These are phyloP conservation scores for Aphanocladium album DNA, from an alignment of 2,329 filamentous ascomycete genomes.

Conservation along the genomic window DNA sequence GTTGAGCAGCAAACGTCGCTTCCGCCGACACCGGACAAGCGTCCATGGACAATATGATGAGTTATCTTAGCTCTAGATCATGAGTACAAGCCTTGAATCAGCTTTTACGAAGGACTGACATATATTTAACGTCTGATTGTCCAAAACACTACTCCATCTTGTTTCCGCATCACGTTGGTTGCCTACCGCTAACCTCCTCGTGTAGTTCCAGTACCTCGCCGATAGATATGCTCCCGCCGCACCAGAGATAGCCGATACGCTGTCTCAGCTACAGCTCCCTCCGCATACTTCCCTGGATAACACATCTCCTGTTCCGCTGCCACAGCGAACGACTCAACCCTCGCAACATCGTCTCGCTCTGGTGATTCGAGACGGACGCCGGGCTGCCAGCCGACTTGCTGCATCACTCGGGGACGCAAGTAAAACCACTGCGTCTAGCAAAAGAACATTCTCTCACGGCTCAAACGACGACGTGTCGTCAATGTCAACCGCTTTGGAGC, in stretches of 20 bases:
- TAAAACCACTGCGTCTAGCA: slow-evolving; percentile 47
- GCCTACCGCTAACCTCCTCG: not conserved
- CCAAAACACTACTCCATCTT: slow-evolving; percentile 14
- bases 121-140: slow-evolving; percentile 32
- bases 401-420: slow-evolving; percentile 42
- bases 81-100: slow-evolving; percentile 53
- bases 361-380: slow-evolving; percentile 59
- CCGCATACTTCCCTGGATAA: slow-evolving; percentile 46
- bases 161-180: not conserved
- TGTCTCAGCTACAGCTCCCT: slow-evolving; percentile 62
- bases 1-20: slow-evolving; percentile 4
- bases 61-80: slow-evolving; percentile 77
- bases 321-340: slow-evolving; percentile 37
- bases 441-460: slow-evolving; percentile 41
- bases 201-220: slow-evolving; percentile 58
- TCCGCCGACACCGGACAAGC: slow-evolving; percentile 12
- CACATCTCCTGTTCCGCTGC: slow-evolving; percentile 49
- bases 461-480: slow-evolving; percentile 46
- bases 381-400: slow-evolving; percentile 49
- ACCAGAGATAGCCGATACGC: slow-evolving; percentile 60
- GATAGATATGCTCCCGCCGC: slow-evolving; percentile 63
- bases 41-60: slow-evolving; percentile 32
- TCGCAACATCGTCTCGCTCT: slow-evolving; percentile 54
- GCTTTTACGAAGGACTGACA: slow-evolving; percentile 54
- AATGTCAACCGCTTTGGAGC: slow-evolving; percentile 66